Conservation (phyloP, 116 monocot genomes). For the Phalaenopsis hybrid region DNA sequence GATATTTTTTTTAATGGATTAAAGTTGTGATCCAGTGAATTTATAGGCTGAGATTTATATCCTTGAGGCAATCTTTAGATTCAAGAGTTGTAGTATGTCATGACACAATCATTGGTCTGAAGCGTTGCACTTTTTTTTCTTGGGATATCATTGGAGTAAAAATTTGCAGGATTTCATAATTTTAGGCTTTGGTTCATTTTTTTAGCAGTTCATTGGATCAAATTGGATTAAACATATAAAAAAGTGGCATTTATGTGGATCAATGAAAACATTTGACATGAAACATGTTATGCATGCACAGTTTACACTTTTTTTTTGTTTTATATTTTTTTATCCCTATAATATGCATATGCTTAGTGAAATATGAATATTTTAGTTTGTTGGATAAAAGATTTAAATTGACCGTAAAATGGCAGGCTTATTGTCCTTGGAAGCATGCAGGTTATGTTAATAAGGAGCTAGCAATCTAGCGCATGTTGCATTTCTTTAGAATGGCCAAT, state of each 20-base stretch:
- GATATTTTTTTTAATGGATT: not conserved
- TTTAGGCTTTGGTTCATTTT: not conserved
- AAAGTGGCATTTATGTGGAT: not conserved
- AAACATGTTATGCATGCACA: not conserved
- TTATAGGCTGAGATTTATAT: not conserved
- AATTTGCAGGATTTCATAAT: not conserved
- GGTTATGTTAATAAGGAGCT: not conserved
- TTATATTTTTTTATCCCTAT: not conserved
- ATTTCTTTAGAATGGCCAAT: not conserved
- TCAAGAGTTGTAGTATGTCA: not conserved
- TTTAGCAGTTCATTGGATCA: not conserved
- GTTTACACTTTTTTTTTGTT: not conserved
- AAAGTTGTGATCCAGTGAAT: not conserved
- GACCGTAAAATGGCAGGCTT: not conserved
- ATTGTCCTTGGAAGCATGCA: not conserved
- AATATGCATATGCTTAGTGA: not conserved
- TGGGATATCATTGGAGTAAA: not conserved
- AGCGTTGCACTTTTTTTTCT: not conserved
- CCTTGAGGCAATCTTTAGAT: not conserved
- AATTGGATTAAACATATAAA: not conserved
- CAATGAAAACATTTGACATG: not conserved
- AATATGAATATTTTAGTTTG: not conserved
- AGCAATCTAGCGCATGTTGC: not conserved
- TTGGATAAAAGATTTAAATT: not conserved
- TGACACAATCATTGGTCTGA: not conserved